A percentile compares a stretch with the other conserved stretches of the same genome.
Conservation (phyloP, 305 asterid species). For the Fraxinus ornus region DNA sequence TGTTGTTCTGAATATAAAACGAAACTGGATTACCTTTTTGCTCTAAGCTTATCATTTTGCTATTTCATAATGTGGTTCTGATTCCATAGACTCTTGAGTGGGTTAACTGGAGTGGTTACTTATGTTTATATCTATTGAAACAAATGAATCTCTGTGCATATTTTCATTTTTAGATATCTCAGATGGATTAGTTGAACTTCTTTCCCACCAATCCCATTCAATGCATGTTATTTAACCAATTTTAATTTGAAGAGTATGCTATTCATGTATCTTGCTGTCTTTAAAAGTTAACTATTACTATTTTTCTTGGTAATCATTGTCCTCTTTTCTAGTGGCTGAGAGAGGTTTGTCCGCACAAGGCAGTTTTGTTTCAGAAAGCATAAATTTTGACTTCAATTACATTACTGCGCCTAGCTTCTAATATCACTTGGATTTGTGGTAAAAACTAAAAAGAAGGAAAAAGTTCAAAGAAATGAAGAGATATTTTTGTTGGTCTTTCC, state of each 20-base stretch:
- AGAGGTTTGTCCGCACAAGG: not conserved
- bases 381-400: slow-evolving; percentile 3
- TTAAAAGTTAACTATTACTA: not conserved
- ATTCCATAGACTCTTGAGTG: not conserved
- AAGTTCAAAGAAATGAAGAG: not conserved
- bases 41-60: not conserved
- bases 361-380: not conserved
- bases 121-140: slow-evolving; percentile 1
- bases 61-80: not conserved
- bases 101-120: not conserved
- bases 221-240: not conserved
- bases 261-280: not conserved
- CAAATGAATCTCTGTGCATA: not conserved
- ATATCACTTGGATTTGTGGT: not conserved
- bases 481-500: slow-evolving; percentile 8
- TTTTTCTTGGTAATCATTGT: not conserved
- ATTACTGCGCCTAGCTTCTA: not conserved
- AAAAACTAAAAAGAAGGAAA: not conserved
- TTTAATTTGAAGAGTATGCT: not conserved
- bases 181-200: slow-evolving; percentile 4
- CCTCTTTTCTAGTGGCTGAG: not conserved
- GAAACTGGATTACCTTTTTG: not conserved
- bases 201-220: slow-evolving; percentile 1
- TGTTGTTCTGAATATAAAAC: not conserved
- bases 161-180: not conserved